Conservation (phyloP, 1,284 basidiomycete species). For the Papiliotrema fonsecae region DNA sequence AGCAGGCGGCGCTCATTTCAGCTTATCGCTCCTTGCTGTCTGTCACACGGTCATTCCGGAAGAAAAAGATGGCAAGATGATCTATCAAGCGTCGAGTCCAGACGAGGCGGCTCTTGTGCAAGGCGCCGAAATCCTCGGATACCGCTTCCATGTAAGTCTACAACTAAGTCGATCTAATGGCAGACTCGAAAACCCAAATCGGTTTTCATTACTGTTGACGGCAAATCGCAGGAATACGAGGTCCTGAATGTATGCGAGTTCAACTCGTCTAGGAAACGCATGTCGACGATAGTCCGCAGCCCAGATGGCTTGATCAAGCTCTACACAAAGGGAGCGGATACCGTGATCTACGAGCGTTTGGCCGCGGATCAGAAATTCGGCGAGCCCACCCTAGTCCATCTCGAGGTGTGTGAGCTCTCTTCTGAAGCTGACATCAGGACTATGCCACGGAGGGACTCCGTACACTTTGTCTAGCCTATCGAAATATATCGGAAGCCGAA, state of each 20-base stretch:
- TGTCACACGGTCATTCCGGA: constrained; percentile 99
- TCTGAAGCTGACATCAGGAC: constrained; percentile 54
- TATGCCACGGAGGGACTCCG: constrained; percentile 95
- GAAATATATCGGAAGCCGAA: constrained; percentile 85
- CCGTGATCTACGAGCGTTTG: constrained; percentile 86
- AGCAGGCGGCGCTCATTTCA: constrained; percentile 1
- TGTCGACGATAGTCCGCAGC: constrained; percentile 88
- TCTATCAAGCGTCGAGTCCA: constrained; percentile 94
- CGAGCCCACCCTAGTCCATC: constrained; percentile 80
- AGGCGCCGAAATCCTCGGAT: constrained; percentile 88
- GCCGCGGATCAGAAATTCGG: constrained; percentile 72
- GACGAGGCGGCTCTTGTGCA: constrained; percentile 96
- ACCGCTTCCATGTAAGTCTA: constrained; percentile 78
- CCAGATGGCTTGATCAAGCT: constrained; percentile 90
- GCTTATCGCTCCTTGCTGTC: constrained; percentile 79
- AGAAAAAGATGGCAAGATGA: constrained; percentile 69
- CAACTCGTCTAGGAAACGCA: constrained; percentile 94
- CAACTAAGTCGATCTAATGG: constrained; percentile 1
- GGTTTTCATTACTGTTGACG: constrained; percentile 78
- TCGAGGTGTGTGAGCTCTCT: constrained; percentile 62
- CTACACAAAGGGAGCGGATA: constrained; percentile 97
- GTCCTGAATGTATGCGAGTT: constrained; percentile 98
- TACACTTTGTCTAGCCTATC: constrained; percentile 92
- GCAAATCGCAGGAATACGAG: constrained; percentile 72
- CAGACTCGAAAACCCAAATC: constrained; percentile 94